Base-by-base conservation (phyloP, 192 early-diverging fungal species). In the Entrophospora sp. region DNA sequence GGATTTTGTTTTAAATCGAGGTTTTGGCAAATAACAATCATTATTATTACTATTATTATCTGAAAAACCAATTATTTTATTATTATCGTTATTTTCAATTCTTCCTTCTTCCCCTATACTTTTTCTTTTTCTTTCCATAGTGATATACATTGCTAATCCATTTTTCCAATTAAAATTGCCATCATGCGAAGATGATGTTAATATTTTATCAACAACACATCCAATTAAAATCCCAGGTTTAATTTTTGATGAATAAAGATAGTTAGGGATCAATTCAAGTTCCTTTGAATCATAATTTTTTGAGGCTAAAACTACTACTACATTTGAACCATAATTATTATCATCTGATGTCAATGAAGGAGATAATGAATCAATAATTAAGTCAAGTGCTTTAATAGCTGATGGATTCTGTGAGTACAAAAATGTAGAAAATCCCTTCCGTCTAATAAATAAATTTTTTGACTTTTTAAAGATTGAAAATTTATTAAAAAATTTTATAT, bases 121-220 rank as follows among this genome's bases (percentile, higher is more conserved):
- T n/a, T n/a, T n/a, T n/a, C n/a, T n/a, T n/a, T n/a, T n/a, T n/a
- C n/a, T n/a, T n/a, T n/a, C n/a, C n/a, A n/a, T 7, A 42, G 7
- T 10, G 8, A 42, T 7, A 42, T 42, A 10, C 16, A 16, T 42
- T 42, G 7, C 7, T 10, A 42, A 16, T 38, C 56, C 16, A 38
- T 18, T 36, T 25, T n/a, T 35, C 57, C 32, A 59, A 35, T 37
- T 37, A 40, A 7, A 59, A 28, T 6, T 35, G 1, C 14, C 14
- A 35, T 36, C 18, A 58, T 34, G 16, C 3, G 22, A 27, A 52
- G 3, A 16, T 1, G 12, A 52, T 25, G 3, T 31, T 1, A 16
- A 52, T 25, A 58, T 36, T 40, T 58, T 58, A 16, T 58, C 57
- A 22, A 59, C 57, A 8, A 59, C 57, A 20, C 57, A 59, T 24